These are phyloP conservation scores for Pestalotiopsis sp. DNA, from an alignment of 2,329 filamentous ascomycete genomes.

Conservation along the genomic window DNA sequence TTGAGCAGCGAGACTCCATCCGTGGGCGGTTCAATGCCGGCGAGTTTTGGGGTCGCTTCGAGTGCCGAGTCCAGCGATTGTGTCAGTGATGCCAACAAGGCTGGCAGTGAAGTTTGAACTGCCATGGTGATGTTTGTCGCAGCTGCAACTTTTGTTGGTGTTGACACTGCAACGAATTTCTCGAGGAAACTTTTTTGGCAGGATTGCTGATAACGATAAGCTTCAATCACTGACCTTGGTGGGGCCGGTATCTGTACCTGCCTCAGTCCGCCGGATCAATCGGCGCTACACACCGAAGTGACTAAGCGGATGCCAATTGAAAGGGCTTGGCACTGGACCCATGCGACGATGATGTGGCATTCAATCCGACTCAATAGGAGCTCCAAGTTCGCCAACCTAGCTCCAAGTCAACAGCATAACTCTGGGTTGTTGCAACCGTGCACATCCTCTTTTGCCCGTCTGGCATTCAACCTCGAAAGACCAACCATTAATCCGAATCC, in stretches of 20 bases:
- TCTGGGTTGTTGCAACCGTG: background rate
- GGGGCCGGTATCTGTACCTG: background rate
- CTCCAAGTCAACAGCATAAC: background rate
- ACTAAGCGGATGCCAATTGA: background rate
- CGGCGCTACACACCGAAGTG: background rate
- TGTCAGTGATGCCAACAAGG: conserved; percentile 55
- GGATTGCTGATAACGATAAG: conserved; percentile 14
- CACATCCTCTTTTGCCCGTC: background rate
- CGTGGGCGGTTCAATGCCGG: conserved; percentile 70
- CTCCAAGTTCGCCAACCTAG: background rate
- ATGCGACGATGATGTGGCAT: conserved; percentile 11
- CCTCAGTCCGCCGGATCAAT: background rate
- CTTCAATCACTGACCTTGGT: background rate
- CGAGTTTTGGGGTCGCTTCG: conserved; percentile 65
- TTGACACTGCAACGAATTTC: background rate
- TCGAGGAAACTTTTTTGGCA: conserved; percentile 3
- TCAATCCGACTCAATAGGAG: conserved; percentile 1
- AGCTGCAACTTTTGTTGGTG: background rate
- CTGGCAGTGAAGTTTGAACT: conserved; percentile 49
- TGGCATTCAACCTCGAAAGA: background rate
- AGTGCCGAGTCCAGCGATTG: conserved; percentile 65
- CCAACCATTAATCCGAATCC: background rate
- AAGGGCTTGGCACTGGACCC: conserved; percentile 6
- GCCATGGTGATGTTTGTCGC: conserved; percentile 39
- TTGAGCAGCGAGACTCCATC: conserved; percentile 94